Evolutionary conservation across 768 basidiomycete species (phyloP).

Genomic region (Lactarius evosmus): DNA sequence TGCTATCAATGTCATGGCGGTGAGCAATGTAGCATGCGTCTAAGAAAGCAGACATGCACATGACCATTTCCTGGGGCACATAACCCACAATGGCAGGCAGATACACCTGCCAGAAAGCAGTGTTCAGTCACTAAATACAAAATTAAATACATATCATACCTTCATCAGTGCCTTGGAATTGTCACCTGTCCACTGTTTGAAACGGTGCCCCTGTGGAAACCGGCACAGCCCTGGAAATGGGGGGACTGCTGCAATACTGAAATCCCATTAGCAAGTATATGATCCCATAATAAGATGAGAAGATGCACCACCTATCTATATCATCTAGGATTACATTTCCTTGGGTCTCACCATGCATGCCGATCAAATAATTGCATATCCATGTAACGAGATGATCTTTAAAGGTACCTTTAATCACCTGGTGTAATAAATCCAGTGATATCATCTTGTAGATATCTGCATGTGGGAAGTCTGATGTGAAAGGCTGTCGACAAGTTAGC

Average conservation of each 20-base stretch:
- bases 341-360: not conserved
- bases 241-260: not conserved
- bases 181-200: constrained; percentile 18
- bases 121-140: no score
- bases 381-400: not conserved
- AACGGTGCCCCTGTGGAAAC: not conserved
- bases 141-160: not conserved
- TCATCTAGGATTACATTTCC: constrained; percentile 15
- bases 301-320: constrained; percentile 12
- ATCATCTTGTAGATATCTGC: not conserved
- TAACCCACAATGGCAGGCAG: not conserved
- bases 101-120: not conserved
- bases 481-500: not conserved
- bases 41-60: not conserved
- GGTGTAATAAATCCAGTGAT: not conserved
- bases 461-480: not conserved
- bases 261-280: no score
- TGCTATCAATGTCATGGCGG: not conserved
- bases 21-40: constrained; percentile 26
- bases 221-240: not conserved
- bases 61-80: not conserved
- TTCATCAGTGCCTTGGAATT: constrained; percentile 16
- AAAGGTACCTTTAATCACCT: not conserved
- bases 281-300: not conserved
- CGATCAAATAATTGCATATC: not conserved